phyloP scores from a whole-genome alignment of 305 asterid species.

The Plantago rigida region DNA sequence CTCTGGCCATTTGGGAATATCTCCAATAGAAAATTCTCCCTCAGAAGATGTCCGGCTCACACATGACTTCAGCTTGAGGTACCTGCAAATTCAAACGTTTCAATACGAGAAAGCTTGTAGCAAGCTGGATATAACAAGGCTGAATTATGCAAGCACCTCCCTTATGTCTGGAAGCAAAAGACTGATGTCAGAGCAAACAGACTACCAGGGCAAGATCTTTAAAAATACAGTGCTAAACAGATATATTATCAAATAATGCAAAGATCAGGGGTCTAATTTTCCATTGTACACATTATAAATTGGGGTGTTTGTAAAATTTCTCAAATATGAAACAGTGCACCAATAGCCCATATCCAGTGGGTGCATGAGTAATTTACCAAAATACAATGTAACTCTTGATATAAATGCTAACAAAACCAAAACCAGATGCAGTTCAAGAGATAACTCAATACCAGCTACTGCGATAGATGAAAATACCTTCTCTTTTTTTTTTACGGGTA shows the following conservation, averaged over 20 bases:
- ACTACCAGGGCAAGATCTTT: neutral
- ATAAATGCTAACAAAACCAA: conserved; percentile 2
- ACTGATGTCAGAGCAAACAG: neutral
- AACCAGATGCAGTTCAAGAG: conserved; percentile 2
- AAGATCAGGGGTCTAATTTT: neutral
- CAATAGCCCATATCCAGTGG: neutral
- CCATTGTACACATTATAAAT: neutral
- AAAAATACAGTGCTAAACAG: neutral
- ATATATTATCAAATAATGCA: neutral
- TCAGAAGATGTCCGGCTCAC: conserved; percentile 55
- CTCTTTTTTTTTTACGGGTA: too few species aligned
- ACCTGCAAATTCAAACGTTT: conserved; percentile 45
- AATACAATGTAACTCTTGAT: neutral
- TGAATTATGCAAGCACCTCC: neutral
- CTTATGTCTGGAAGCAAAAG: neutral
- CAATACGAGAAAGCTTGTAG: conserved; percentile 12
- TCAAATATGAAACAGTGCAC: neutral
- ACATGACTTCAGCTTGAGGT: conserved; percentile 73
- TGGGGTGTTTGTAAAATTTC: neutral
- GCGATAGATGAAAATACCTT: neutral
- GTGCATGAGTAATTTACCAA: neutral
- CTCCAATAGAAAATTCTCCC: conserved; percentile 68
- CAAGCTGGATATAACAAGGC: conserved; percentile 19
- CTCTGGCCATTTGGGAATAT: conserved; percentile 78
- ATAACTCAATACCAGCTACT: neutral